Conservation (phyloP, 2,329 filamentous ascomycete species). For the Ophiocordyceps polyrhachis-furcata region DNA sequence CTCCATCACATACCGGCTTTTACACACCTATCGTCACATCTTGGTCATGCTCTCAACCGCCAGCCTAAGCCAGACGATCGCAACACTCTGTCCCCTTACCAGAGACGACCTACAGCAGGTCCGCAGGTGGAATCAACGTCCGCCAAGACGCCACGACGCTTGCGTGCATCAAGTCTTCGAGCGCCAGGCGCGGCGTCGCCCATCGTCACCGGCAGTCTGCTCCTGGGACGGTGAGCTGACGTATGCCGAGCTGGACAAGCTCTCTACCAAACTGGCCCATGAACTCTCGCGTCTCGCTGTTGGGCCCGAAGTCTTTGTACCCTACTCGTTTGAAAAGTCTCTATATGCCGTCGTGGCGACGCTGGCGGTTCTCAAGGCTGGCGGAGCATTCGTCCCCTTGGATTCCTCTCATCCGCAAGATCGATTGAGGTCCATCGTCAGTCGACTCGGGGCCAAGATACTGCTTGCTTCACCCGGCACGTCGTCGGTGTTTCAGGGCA, state of each 20-base stretch:
- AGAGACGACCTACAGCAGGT: neutral
- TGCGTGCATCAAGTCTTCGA: neutral
- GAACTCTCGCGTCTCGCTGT: neutral
- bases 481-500: neutral
- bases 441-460: neutral
- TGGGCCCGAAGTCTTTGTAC: constrained; percentile 1
- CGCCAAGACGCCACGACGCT: neutral
- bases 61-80: neutral
- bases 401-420: neutral
- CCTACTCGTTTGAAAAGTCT: constrained; percentile 3
- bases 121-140: neutral
- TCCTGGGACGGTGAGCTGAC: constrained; percentile 4
- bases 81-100: neutral
- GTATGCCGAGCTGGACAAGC: neutral
- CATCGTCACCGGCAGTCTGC: neutral
- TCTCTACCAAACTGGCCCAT: neutral
- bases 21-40: neutral
- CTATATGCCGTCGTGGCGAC: constrained; percentile 2
- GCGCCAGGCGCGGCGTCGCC: neutral
- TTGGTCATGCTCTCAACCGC: neutral
- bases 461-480: neutral
- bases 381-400: constrained; percentile 5
- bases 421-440: constrained; percentile 2
- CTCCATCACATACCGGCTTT: neutral
- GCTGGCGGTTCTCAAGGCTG: constrained; percentile 2